Evolutionary conservation across 1,284 basidiomycete genomes (phyloP), one percentile per base, ranked within the genome.

Genomic region (Singerocomus inundabilis): DNA sequence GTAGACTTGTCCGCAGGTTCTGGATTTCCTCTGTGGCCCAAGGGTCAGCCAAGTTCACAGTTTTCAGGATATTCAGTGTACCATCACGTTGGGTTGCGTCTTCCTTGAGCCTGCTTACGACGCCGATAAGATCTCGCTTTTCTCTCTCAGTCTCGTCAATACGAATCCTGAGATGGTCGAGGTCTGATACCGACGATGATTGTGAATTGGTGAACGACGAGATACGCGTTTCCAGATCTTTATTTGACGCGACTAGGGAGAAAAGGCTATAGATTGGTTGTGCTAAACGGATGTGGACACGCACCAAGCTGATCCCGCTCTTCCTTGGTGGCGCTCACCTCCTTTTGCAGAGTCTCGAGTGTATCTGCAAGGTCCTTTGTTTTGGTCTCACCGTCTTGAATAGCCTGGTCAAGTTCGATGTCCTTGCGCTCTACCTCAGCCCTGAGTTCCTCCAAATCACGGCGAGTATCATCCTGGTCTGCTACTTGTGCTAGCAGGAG

Each of bases 121-220:
- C 83, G 33, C 75, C 77, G 33, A 93, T 72, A 44, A 92, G 75
- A 54, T 91, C 88, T 26, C 88, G 79, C 66, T 91, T 92, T 72
- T 92, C 90, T 39, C 83, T 76, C 57, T 91, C 88, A 1, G 78
- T 77, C 57, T 90, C 84, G 6, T 88, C 84, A 4, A 87, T 71
- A 32, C 80, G 78, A 49, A 70, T 75, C 56, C 77, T 81, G 33
- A 88, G 64, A 4, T 70, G 66, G 31, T 80, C 80, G 4, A 82
- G 65, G 58, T 89, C 87, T 2, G 77, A 71, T 0, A 80, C 80
- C 1, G 86, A 83, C 0, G 79, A 71, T 1, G 77, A 74, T 35
- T 83, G 80, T 0, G 82, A 78, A 28, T 56, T 76, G 21, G 77
- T 76, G 11, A 88, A 62, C 0, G 73, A 62, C 3, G 75, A 66